Percentiles rank a stretch among this genome's conserved stretches.
These are phyloP conservation scores for Trichosporon faecale DNA, from an alignment of 1,284 basidiomycete genomes.

Conservation along the genomic window DNA sequence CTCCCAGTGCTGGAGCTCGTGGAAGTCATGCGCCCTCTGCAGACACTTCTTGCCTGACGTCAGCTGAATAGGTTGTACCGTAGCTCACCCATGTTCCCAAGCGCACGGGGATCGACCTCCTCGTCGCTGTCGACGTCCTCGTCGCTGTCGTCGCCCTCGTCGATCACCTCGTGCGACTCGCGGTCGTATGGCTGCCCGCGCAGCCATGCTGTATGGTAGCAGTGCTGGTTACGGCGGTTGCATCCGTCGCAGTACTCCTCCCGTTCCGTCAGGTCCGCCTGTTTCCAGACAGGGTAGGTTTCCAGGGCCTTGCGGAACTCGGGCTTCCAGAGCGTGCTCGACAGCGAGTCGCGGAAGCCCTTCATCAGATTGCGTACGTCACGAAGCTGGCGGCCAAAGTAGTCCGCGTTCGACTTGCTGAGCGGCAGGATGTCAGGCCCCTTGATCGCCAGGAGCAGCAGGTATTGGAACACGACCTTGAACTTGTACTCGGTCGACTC, in stretches of 20 bases:
- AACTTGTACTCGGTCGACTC: conserved; percentile 56
- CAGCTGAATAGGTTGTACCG: neutral
- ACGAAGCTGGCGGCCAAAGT: conserved; percentile 29
- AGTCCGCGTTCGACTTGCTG: conserved; percentile 25
- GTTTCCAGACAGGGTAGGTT: conserved; percentile 57
- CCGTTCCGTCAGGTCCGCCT: neutral
- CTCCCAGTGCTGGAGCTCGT: conserved; percentile 50
- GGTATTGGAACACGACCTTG: conserved; percentile 72
- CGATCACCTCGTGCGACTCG: conserved; percentile 10
- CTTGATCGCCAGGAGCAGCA: conserved; percentile 71
- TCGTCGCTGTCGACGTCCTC: neutral
- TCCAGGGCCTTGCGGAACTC: conserved; percentile 65
- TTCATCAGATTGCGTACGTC: conserved; percentile 2
- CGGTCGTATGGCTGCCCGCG: conserved; percentile 7
- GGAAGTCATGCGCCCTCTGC: conserved; percentile 9
- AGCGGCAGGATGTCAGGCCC: conserved; percentile 31
- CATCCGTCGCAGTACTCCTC: conserved; percentile 15
- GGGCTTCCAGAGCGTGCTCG: conserved; percentile 62
- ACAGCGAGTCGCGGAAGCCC: conserved; percentile 3
- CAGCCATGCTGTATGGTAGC: neutral
- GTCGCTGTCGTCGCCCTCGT: neutral
- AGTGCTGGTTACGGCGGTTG: conserved; percentile 16
- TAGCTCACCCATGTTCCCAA: conserved; percentile 8
- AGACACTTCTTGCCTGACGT: conserved; percentile 10
- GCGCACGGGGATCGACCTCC: neutral